Evolutionary conservation across 495 filamentous ascomycete species (phyloP).

Genomic region (Chaetomidium leptoderma): DNA sequence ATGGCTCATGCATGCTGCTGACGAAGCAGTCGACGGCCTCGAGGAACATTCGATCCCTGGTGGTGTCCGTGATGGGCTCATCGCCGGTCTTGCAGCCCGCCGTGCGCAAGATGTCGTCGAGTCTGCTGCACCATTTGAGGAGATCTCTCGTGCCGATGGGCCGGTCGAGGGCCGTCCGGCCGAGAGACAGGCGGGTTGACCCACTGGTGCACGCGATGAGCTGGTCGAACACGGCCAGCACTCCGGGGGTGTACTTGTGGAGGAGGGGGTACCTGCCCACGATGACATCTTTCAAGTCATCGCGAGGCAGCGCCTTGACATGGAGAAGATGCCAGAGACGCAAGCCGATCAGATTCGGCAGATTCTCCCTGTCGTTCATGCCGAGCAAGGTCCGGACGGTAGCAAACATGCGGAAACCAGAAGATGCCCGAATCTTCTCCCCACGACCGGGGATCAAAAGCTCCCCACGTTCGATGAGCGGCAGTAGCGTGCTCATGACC

Average conservation of each 20-base stretch:
- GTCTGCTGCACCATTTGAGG: conserved; percentile 80
- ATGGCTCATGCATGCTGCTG: conserved; percentile 64
- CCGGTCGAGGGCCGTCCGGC: conserved; percentile 53
- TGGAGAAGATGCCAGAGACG: conserved; percentile 76
- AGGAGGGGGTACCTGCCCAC: conserved; percentile 63
- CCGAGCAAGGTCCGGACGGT: conserved; percentile 77
- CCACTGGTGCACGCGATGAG: conserved; percentile 53
- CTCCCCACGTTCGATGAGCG: conserved; percentile 83
- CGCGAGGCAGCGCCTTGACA: conserved; percentile 59
- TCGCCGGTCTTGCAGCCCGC: conserved; percentile 63
- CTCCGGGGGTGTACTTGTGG: conserved; percentile 58
- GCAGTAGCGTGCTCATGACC: conserved; percentile 83
- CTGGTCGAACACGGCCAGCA: conserved; percentile 71
- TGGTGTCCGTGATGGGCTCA: conserved; percentile 66
- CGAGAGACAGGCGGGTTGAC: conserved; percentile 50
- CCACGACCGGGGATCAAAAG: conserved; percentile 81
- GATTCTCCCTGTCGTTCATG: conserved; percentile 62
- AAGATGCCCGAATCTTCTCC: conserved; percentile 74
- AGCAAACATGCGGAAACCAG: conserved; percentile 84
- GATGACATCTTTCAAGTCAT: conserved; percentile 73
- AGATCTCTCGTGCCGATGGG: conserved; percentile 73
- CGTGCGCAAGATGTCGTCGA: conserved; percentile 55
- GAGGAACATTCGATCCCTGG: conserved; percentile 80
- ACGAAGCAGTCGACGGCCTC: conserved; percentile 88
- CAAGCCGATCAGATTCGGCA: conserved; percentile 62